A percentile compares a stretch with the other conserved stretches of the same genome.
These are phyloP conservation scores for Clarkia xantiana DNA, from an alignment of 345 rosid species.

Conservation along the genomic window DNA sequence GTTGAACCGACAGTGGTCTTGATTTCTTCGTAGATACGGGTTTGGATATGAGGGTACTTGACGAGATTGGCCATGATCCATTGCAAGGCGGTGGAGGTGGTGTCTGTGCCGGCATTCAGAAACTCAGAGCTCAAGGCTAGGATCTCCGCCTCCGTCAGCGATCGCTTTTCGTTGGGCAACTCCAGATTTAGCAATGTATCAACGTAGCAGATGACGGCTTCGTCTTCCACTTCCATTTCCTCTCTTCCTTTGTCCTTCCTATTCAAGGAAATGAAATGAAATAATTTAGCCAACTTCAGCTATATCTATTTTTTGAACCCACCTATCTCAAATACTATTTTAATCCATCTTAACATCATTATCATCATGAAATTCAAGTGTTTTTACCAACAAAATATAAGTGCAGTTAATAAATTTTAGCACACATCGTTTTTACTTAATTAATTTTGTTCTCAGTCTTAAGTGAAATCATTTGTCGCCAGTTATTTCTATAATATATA, in stretches of 20 bases:
- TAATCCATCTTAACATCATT: too few species aligned
- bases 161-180: conserved; percentile 8
- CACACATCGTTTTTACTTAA: too few species aligned
- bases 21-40: conserved; percentile 4
- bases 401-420: too few species aligned
- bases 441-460: too few species aligned
- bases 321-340: too few species aligned
- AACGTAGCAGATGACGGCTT: not conserved
- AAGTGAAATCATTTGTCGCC: too few species aligned
- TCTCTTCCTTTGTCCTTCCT: not conserved
- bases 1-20: not conserved
- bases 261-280: too few species aligned
- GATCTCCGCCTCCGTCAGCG: conserved; percentile 7
- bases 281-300: too few species aligned
- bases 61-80: conserved; percentile 12
- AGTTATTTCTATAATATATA: too few species aligned
- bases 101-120: conserved; percentile 8
- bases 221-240: not conserved
- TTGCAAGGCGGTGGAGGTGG: conserved; percentile 9
- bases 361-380: too few species aligned
- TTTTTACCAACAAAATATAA: too few species aligned
- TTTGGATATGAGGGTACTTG: conserved; percentile 8
- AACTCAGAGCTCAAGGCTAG: conserved; percentile 7
- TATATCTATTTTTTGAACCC: too few species aligned
- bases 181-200: conserved; percentile 8